Percentiles rank a stretch among this genome's conserved stretches.
These are phyloP conservation scores for Exophiala sideris DNA, from an alignment of 2,329 filamentous ascomycete genomes.

Conservation along the genomic window DNA sequence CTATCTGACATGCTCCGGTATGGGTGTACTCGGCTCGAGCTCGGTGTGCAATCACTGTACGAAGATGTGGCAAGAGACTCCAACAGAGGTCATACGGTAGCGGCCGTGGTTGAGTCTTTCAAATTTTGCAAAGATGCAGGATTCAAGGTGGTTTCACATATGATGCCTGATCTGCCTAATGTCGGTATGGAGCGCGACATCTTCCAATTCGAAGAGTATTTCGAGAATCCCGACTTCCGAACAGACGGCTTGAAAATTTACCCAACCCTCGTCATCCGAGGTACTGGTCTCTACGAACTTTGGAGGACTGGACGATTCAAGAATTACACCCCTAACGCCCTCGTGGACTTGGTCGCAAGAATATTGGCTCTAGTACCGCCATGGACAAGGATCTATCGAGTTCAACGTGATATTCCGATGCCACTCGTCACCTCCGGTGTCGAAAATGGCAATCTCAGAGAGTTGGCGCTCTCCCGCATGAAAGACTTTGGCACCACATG, in stretches of 20 bases:
- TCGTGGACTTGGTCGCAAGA: constrained; percentile 93
- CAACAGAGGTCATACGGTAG: constrained; percentile 93
- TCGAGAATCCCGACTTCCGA: constrained; percentile 91
- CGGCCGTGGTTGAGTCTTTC: constrained; percentile 92
- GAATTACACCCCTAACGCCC: constrained; percentile 95
- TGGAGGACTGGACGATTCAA: constrained; percentile 97
- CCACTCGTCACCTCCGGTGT: constrained; percentile 97
- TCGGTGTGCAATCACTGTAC: constrained; percentile 94
- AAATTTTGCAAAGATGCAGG: constrained; percentile 96
- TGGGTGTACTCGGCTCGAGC: constrained; percentile 88
- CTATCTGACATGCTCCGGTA: constrained; percentile 96
- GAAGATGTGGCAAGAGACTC: constrained; percentile 98
- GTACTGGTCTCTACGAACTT: constrained; percentile 92
- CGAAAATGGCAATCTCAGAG: constrained; percentile 93
- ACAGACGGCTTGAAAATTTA: constrained; percentile 98
- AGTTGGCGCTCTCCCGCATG: constrained; percentile 93
- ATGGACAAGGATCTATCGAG: constrained; percentile 97
- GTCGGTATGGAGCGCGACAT: constrained; percentile 98
- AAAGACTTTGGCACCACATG: constrained; percentile 98
- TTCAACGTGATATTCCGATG: constrained; percentile 99
- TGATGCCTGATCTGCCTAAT: constrained; percentile 99
- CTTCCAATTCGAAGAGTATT: constrained; percentile 96
- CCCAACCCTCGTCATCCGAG: constrained; percentile 92
- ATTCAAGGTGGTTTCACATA: constrained; percentile 98
- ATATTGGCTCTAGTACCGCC: constrained; percentile 92